phyloP scores from a whole-genome alignment of 768 basidiomycete species.

The Tricholoma saponaceum region DNA sequence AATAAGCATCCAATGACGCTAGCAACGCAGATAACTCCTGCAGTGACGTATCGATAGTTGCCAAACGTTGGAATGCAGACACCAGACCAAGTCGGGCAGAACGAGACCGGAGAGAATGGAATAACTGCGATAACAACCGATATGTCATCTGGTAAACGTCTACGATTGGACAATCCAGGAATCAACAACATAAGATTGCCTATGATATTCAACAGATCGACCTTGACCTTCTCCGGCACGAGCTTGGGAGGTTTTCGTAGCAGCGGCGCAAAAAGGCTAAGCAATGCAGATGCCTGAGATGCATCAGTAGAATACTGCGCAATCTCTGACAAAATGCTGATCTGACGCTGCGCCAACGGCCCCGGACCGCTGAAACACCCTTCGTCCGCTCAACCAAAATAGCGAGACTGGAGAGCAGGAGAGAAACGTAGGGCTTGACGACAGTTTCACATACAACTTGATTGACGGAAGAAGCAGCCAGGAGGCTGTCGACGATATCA shows the following conservation, averaged over 20 bases:
- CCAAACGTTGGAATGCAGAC: slow-evolving; percentile 52
- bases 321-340: slow-evolving; percentile 74
- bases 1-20: slow-evolving; percentile 80
- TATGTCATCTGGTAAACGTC: slow-evolving; percentile 49
- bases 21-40: slow-evolving; percentile 49
- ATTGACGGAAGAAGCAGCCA: slow-evolving; percentile 51
- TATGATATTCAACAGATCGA: slow-evolving; percentile 72
- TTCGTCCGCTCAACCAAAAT: slow-evolving; percentile 63
- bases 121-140: slow-evolving; percentile 67
- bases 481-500: slow-evolving; percentile 76
- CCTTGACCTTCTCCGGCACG: slow-evolving; percentile 84
- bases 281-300: slow-evolving; percentile 67
- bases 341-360: slow-evolving; percentile 76
- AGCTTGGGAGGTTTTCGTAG: slow-evolving; percentile 72
- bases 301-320: slow-evolving; percentile 70
- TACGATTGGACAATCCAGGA: slow-evolving; percentile 48
- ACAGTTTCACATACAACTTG: slow-evolving; percentile 45
- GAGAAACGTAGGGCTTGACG: slow-evolving; percentile 66
- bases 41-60: slow-evolving; percentile 43
- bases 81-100: slow-evolving; percentile 68
- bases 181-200: slow-evolving; percentile 63
- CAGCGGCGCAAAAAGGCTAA: slow-evolving; percentile 72
- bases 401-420: slow-evolving; percentile 69
- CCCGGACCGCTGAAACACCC: slow-evolving; percentile 44
- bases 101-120: slow-evolving; percentile 72